Base-by-base conservation (phyloP, 139 green algal genomes). In the Chlorella sp. region DNA sequence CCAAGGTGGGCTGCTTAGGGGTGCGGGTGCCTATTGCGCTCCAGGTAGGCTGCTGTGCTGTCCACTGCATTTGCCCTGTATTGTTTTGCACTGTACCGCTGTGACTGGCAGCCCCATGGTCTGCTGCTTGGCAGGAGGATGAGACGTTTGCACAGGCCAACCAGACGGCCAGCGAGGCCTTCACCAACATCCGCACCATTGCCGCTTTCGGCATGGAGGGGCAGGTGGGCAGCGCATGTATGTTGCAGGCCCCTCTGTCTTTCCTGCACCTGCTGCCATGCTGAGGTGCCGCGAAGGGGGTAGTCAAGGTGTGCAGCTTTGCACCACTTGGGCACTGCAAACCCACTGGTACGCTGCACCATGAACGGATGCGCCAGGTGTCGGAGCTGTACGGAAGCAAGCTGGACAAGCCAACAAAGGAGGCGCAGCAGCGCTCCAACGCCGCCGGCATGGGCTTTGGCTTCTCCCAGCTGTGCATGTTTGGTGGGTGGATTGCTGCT, bases 191-290 rank as follows among this genome's bases (percentile, higher is more conserved):
- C 51, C 87, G 93, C 60, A 92, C 93, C 74, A 83, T 94, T 64
- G 88, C 93, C 60, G 90, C 91, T 1, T 96, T 95, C 87, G 93
- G 93, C 87, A 92, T 96, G 89, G 91, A 96, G 84, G 36, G 39
- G 13, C 82, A 91, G 62, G 86, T 95, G 20, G 15, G 72, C 11
- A 44, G 63, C 7, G 7, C n/a, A n/a, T n/a, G n/a, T n/a, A n/a
- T n/a, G n/a, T n/a, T n/a, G n/a, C n/a, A n/a, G n/a, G n/a, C n/a
- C n/a, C n/a, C n/a, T n/a, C n/a, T n/a, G n/a, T n/a, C n/a, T n/a
- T n/a, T n/a, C n/a, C n/a, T n/a, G n/a, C n/a, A n/a, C n/a, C n/a
- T n/a, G n/a, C n/a, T n/a, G n/a, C n/a, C n/a, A n/a, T n/a, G n/a
- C n/a, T n/a, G n/a, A n/a, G n/a, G n/a, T n/a, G n/a, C n/a, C n/a